These are phyloP conservation scores for Calonectria multiphialidica DNA, from an alignment of 2,329 filamentous ascomycete genomes.

Conservation along the genomic window DNA sequence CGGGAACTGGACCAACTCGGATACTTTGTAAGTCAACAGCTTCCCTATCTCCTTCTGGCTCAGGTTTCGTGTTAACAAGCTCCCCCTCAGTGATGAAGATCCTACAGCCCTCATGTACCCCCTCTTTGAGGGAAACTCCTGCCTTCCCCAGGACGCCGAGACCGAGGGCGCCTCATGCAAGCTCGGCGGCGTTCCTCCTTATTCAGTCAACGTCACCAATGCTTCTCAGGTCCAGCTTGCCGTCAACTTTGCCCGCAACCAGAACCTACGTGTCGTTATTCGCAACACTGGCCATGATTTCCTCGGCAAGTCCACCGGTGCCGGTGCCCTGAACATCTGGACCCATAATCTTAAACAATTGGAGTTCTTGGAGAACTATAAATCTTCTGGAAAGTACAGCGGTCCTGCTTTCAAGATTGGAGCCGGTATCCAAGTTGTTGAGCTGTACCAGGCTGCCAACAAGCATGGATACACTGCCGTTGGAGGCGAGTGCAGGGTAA, in stretches of 20 bases:
- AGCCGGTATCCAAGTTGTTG: conserved; percentile 64
- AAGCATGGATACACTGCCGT: conserved; percentile 61
- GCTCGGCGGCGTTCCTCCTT: conserved; percentile 55
- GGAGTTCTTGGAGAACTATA: conserved; percentile 38
- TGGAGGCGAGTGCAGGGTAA: conserved; percentile 61
- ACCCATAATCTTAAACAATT: conserved; percentile 64
- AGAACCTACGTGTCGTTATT: conserved; percentile 59
- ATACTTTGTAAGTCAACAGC: conserved; percentile 28
- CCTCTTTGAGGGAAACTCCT: conserved; percentile 52
- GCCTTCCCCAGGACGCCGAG: conserved; percentile 44
- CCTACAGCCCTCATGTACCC: conserved; percentile 47
- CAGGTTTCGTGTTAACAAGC: not conserved
- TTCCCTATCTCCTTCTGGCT: not conserved
- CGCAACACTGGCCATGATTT: conserved; percentile 63
- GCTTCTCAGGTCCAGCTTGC: conserved; percentile 59
- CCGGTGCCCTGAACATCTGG: conserved; percentile 68
- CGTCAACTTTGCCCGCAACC: conserved; percentile 58
- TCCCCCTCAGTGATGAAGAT: conserved; percentile 32
- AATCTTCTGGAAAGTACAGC: conserved; percentile 44
- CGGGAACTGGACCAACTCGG: conserved; percentile 41
- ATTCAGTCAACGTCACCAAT: conserved; percentile 54
- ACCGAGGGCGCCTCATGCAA: conserved; percentile 45
- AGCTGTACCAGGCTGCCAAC: conserved; percentile 64
- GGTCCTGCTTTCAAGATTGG: conserved; percentile 67
- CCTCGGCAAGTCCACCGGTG: conserved; percentile 68